These are phyloP conservation scores for Fragaria iinumae DNA, from an alignment of 306 rosid genomes.

Conservation along the genomic window DNA sequence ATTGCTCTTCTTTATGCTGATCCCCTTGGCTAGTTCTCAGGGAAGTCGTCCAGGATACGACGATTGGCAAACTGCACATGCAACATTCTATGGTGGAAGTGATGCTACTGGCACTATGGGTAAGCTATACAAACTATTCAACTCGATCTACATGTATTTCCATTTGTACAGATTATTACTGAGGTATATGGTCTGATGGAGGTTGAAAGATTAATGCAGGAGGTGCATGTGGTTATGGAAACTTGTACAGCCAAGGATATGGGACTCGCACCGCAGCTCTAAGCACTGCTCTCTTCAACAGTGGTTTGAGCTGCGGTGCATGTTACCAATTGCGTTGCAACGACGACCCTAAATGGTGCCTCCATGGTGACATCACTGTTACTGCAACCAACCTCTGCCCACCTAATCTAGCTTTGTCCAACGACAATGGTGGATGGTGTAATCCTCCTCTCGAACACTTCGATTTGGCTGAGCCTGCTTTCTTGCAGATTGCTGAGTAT, in stretches of 20 bases:
- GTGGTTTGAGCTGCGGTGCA: conserved; percentile 38
- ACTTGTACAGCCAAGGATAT: conserved; percentile 45
- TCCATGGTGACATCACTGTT: conserved; percentile 26
- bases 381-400: conserved; percentile 47
- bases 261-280: conserved; percentile 43
- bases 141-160: not conserved
- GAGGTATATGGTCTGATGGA: not conserved
- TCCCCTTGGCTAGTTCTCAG: conserved; percentile 7
- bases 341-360: conserved; percentile 44
- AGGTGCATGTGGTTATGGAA: conserved; percentile 47
- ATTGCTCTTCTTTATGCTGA: conserved; percentile 4
- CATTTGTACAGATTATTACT: not conserved
- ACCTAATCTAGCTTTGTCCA: conserved; percentile 34
- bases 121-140: not conserved
- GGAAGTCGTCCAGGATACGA: not conserved
- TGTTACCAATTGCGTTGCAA: conserved; percentile 35
- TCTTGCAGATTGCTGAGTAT: conserved; percentile 34
- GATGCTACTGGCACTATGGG: conserved; percentile 49
- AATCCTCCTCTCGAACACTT: conserved; percentile 43
- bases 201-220: conserved; percentile 17
- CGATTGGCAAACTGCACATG: conserved; percentile 37
- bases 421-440: conserved; percentile 50
- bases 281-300: conserved; percentile 36
- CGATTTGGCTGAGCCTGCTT: conserved; percentile 45
- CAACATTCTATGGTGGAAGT: conserved; percentile 45